Base-by-base conservation (phyloP, 208 protist genomes). In the Trypanosoma avium region DNA sequence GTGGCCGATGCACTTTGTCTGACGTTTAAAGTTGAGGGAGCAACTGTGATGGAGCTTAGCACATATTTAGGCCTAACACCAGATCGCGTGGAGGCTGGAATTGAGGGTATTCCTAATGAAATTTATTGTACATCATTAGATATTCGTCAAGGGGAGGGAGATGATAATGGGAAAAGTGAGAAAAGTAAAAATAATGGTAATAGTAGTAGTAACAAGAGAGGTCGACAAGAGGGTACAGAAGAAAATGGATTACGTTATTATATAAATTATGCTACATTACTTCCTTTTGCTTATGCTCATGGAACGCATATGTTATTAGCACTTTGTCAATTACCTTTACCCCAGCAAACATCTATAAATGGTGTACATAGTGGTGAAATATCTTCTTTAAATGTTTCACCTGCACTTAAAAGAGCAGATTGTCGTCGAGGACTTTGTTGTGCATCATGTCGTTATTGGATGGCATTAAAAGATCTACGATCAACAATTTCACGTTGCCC, bases 241-340 rank as follows among this genome's bases (percentile, higher is more conserved):
- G 70, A 62, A 33, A 60, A 36, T 27, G 61, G 75, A 30, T 36
- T 76, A 29, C 81, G 76, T 21, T 81, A 90, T 30, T 93, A 80
- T 61, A 71, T 95, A 29, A 93, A 95, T 64, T 95, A 89, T 75
- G 79, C 86, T 43, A 70, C 73, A 0, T 32, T 91, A 2, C 49
- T 95, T 12, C 79, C 83, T 12, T 62, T 86, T 38, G 84, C 80
- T 10, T 95, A 90, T 61, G 90, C 84, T 4, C 90, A 95, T 61
- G 74, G 84, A 9, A 74, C 71, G 13, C 82, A 80, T 24, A 76
- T 95, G 13, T 65, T 95, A 21, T 76, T 95, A 7, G 55, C 75
- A 10, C 73, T 84, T 30, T 88, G 77, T 48, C 67, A 74, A n/a
- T 35, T 69, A 22, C 65, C 70, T 30, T 36, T 86, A 42, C 84